These are phyloP conservation scores for Coniochaeta sp. DNA, from an alignment of 2,329 filamentous ascomycete genomes.

Conservation along the genomic window DNA sequence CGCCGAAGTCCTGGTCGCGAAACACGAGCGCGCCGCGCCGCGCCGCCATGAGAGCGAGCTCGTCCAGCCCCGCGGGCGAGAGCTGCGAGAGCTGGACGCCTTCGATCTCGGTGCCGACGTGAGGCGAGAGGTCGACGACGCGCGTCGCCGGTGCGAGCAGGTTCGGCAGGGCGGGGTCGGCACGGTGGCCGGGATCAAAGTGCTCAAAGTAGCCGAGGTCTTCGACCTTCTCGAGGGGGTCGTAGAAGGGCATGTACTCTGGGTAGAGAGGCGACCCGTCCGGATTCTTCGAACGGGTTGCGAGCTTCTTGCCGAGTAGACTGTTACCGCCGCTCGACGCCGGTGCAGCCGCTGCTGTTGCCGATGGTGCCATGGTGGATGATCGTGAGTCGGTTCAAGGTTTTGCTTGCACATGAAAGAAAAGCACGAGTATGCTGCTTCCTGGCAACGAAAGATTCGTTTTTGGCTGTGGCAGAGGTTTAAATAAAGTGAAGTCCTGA, in stretches of 20 bases:
- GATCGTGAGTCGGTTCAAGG: too few species aligned
- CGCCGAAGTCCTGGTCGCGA: slow-evolving; percentile 59
- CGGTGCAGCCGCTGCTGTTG: too few species aligned
- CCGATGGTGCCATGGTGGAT: too few species aligned
- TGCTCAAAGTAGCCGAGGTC: slow-evolving; percentile 59
- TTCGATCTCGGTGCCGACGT: slow-evolving; percentile 60
- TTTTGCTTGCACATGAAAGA: too few species aligned
- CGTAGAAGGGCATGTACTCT: slow-evolving; percentile 59
- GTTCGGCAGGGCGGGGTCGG: slow-evolving; percentile 55
- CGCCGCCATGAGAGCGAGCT: slow-evolving; percentile 62
- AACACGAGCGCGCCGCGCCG: slow-evolving; percentile 67
- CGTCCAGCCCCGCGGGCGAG: slow-evolving; percentile 56
- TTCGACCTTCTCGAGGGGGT: slow-evolving; percentile 49
- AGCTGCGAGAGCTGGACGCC: slow-evolving; percentile 61
- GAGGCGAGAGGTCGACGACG: slow-evolving; percentile 53
- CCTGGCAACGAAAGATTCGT: too few species aligned
- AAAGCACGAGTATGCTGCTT: too few species aligned
- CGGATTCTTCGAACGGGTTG: too few species aligned
- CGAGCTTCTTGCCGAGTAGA: too few species aligned
- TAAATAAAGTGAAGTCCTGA: too few species aligned
- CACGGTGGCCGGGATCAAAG: slow-evolving; percentile 62
- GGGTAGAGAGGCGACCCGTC: slow-evolving; percentile 33
- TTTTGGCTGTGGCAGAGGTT: too few species aligned
- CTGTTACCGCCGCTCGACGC: too few species aligned
- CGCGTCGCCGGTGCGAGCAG: slow-evolving; percentile 42